Evolutionary conservation across 2,329 filamentous ascomycete genomes (phyloP).

Genomic region (Pezicula carpinea): DNA sequence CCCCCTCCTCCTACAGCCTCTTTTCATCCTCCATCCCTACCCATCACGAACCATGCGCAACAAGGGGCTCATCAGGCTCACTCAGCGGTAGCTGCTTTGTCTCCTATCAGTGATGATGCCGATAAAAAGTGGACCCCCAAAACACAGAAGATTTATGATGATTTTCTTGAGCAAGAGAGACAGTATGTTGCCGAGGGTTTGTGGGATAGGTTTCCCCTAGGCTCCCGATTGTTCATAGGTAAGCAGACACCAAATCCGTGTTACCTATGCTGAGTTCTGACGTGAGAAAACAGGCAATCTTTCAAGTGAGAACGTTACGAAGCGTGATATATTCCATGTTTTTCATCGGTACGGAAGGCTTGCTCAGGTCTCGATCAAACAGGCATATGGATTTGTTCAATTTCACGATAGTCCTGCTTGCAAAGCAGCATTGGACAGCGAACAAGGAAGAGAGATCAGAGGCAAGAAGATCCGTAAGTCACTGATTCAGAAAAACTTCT

Average conservation of each 20-base stretch:
- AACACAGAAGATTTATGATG: slow-evolving; percentile 64
- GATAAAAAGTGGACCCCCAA: slow-evolving; percentile 37
- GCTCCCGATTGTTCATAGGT: slow-evolving; percentile 79
- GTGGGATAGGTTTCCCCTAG: slow-evolving; percentile 76
- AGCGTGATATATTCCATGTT: slow-evolving; percentile 86
- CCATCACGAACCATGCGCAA: slow-evolving; percentile 17
- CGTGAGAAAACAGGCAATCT: slow-evolving; percentile 64
- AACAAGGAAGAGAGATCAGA: slow-evolving; percentile 77
- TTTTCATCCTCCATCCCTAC: slow-evolving; percentile 20
- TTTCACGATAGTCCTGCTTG: slow-evolving; percentile 77
- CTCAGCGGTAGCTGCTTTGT: slow-evolving; percentile 13
- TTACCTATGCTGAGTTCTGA: slow-evolving; percentile 22
- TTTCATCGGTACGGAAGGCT: slow-evolving; percentile 83
- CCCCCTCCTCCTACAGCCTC: slow-evolving; percentile 29
- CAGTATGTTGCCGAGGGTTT: slow-evolving; percentile 72
- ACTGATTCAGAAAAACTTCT: slow-evolving; percentile 5
- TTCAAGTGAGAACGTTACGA: slow-evolving; percentile 87
- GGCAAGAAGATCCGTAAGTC: slow-evolving; percentile 90
- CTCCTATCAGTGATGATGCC: slow-evolving; percentile 24
- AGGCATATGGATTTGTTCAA: slow-evolving; percentile 95
- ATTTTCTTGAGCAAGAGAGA: slow-evolving; percentile 68
- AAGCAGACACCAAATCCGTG: slow-evolving; percentile 28
- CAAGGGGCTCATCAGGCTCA: slow-evolving; percentile 15
- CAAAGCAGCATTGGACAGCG: slow-evolving; percentile 64
- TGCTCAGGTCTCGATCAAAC: slow-evolving; percentile 93